Evolutionary conservation across 2,329 filamentous ascomycete species (phyloP), one percentile per base, ranked within the genome.

Genomic region (Lachnellula cervina): DNA sequence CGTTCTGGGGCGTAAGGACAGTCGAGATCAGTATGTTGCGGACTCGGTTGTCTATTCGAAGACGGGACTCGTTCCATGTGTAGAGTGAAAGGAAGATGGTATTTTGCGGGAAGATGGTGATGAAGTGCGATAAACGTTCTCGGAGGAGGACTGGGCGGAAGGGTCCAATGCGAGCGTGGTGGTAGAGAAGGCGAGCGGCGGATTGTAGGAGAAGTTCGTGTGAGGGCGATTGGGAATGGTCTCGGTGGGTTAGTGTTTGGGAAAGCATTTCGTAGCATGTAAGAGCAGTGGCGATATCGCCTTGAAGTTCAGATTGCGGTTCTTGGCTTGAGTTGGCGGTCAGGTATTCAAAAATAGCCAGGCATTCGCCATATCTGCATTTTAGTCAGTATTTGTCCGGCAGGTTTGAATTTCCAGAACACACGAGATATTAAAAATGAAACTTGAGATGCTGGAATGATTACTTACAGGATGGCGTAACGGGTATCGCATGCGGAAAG

Each of bases 21-120:
- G 64, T 69, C 25, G 73, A 69, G 19, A 78, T 72, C 11, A 92
- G 74, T 8, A 89, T 72, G 5, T 80, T 76, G n/a, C 88, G 83
- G 19, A 95, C 82, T 17, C 89, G 87, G 63, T 95, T 89, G 59
- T 90, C 82, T 52, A 94, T 79, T 23, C 86, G 81, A 44, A 90
- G 82, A 7, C 86, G 82, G 2, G 83, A 77, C 67, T 93, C 86
- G 59, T 89, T 85, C 76, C 86, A 88, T n/a, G 84, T 80, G 60
- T 87, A 87, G 0, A 94, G 73, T 1, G 80, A 76, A 1, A 95
- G 77, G 59, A 97, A 86, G 5, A 90, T 77, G 1, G 84, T 88
- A 72, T 96, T 97, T 49, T 77, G 76, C 0, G 91, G 90, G 68
- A 91, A 96, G 6, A 74, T 68, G 0, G 65, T 64, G 21, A 94